These are phyloP conservation scores for Aspergillus arachidicola DNA, from an alignment of 2,329 filamentous ascomycete genomes.

Conservation along the genomic window DNA sequence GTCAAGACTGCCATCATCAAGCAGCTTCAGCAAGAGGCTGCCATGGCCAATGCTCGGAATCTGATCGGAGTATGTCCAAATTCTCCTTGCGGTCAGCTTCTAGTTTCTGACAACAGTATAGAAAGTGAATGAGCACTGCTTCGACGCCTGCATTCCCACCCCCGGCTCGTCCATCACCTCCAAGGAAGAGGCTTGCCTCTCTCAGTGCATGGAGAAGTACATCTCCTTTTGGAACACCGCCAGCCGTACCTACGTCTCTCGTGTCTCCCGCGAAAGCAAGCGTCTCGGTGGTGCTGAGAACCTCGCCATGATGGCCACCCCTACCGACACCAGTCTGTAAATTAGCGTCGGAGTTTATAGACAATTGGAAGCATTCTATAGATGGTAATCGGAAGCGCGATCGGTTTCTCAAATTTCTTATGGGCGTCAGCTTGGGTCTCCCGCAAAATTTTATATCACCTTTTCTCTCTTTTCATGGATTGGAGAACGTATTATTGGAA, in stretches of 20 bases:
- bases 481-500: neutral
- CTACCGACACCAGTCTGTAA: constrained; percentile 12
- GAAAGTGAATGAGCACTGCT: constrained; percentile 83
- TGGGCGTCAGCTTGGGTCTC: neutral
- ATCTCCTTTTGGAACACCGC: constrained; percentile 78
- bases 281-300: constrained; percentile 34
- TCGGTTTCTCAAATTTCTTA: neutral
- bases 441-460: neutral
- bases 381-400: neutral
- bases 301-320: constrained; percentile 22
- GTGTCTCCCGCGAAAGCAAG: constrained; percentile 61
- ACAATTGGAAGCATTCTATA: neutral
- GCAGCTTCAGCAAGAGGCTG: constrained; percentile 66
- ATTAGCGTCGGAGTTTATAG: neutral
- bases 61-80: constrained; percentile 65
- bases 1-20: constrained; percentile 61
- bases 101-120: constrained; percentile 34
- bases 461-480: neutral
- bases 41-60: constrained; percentile 67
- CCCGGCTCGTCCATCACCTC: constrained; percentile 66
- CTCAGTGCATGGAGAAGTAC: constrained; percentile 82
- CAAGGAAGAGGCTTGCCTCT: constrained; percentile 71
- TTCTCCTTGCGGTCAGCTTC: neutral
- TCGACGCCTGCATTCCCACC: constrained; percentile 73
- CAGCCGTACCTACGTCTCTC: constrained; percentile 67